phyloP scores from a whole-genome alignment of 768 basidiomycete species.

The Mycena sanguinolenta region DNA sequence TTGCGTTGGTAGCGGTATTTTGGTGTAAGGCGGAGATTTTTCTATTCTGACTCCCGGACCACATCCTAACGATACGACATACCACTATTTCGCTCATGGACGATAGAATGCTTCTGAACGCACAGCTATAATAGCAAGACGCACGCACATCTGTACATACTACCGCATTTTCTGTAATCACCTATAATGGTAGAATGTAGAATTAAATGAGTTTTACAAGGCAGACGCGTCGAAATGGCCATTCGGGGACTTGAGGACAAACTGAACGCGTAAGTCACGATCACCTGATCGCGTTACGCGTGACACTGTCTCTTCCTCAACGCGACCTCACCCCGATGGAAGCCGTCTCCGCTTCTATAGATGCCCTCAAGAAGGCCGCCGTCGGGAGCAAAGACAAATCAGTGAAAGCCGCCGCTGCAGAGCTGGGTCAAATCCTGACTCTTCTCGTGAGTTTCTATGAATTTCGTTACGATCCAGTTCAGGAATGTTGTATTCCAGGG shows the following conservation, averaged over 20 bases:
- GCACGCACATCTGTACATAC: constrained; percentile 8
- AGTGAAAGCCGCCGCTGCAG: not conserved
- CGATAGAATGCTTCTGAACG: not conserved
- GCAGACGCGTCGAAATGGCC: too few species aligned
- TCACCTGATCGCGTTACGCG: constrained; percentile 7
- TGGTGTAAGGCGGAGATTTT: constrained; percentile 33
- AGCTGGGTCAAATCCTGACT: constrained; percentile 6
- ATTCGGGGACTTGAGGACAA: too few species aligned
- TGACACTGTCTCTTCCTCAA: not conserved
- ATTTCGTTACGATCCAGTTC: not conserved
- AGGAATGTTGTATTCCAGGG: constrained; percentile 1
- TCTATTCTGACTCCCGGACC: not conserved
- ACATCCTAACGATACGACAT: constrained; percentile 1
- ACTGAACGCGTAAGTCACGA: not conserved
- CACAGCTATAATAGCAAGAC: not conserved
- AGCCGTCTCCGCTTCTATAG: constrained; percentile 2
- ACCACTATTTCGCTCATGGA: not conserved
- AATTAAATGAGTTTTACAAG: too few species aligned
- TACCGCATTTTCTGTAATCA: constrained; percentile 1
- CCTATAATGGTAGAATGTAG: too few species aligned
- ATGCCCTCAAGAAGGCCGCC: constrained; percentile 17
- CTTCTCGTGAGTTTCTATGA: constrained; percentile 16
- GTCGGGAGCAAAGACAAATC: constrained; percentile 3
- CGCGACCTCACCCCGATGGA: constrained; percentile 14
- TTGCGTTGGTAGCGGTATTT: constrained; percentile 38